Evolutionary conservation across 2,329 filamentous ascomycete species (phyloP), one percentile per base, ranked within the genome.

Genomic region (Colletotrichum siamense): DNA sequence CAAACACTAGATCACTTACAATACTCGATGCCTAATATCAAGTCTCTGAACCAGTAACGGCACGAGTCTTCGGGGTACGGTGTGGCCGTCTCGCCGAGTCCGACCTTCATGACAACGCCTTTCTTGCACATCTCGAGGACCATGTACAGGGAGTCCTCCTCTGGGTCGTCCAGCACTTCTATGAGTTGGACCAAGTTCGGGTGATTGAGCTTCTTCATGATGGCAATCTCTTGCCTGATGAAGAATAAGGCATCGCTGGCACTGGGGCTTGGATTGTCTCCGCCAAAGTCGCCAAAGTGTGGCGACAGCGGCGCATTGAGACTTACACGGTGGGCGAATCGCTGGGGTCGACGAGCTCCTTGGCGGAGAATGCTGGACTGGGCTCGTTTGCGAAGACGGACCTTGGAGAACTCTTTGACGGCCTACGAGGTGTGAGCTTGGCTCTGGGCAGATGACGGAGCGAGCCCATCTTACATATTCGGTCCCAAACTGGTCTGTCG

Each of bases 81-180:
- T 77, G 94, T 92, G 22, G 95, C 95, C 73, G 91, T 89, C 81
- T 98, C 94, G 75, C 95, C 94, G n/a, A 99, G 87, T 5, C 95
- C 95, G 71, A 99, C 95, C 81, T 96, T 96, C 96, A 99, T 99
- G 68, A 98, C 92, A 26, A 98, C 96, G 1, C 97, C 97, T 84
- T 98, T 98, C 82, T 98, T 97, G 88, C 97, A 99, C 95, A 98
- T 98, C 84, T 99, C 97, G 84, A 99, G 91, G 26, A 99, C 97
- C 95, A 99, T 99, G 86, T 98, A 99, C 15, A 99, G 87, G 5
- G 96, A 98, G 84, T 99, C 97, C 82, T 98, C 96, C 64, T 96
- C 94, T 0, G 97, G 96, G 82, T 99, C 97, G 83, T 99, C 97
- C 68, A 99, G 88, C 5, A 99, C 97, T 85, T 99, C 97, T 79